Evolutionary conservation across 2,329 filamentous ascomycete species (phyloP), one percentile per base, ranked within the genome.

Genomic region (Ambrosiella xylebori): DNA sequence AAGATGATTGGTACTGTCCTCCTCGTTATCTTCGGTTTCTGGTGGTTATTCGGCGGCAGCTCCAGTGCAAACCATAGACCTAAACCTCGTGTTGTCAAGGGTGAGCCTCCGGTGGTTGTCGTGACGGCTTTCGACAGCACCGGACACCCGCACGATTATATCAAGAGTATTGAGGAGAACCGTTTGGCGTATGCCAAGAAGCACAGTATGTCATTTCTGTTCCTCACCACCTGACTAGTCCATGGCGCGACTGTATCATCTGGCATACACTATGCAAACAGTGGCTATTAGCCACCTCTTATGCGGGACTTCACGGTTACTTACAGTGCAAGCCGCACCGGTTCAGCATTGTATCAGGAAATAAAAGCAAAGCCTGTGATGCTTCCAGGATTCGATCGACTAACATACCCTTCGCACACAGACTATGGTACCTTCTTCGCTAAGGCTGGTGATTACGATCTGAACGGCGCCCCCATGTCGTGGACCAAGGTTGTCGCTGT

Each of bases 361-460:
- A 44, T 49, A 41, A 41, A 41, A 12, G 11, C 40, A 41, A 12
- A 4, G 40, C n/a, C 11, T 11, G n/a, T n/a, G n/a, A 41, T 8
- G 13, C 44, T 17, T 8, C 44, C 44, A 47, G n/a, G 11, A 47
- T 47, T 47, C 8, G 19, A 17, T 19, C 44, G 44, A 19, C 59
- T 61, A 58, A 61, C 49, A 36, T 19, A 51, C 12, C 9, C 54
- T n/a, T 44, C 8, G 35, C 27, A 15, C 19, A 52, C 19, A 95
- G 89, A 90, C 64, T 97, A 98, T 70, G 77, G 81, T 41, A 86
- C 84, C 45, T 90, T 96, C 76, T 85, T 95, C 68, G 81, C 87
- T 59, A 83, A 81, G 62, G 75, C 79, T n/a, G 77, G 76, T 65
- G 82, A 90, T 66, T 96, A 96, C 72, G 76, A 86, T 61, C 76